phyloP scores from a whole-genome alignment of 2,329 filamentous ascomycete species.

The Diaporthe sp. region DNA sequence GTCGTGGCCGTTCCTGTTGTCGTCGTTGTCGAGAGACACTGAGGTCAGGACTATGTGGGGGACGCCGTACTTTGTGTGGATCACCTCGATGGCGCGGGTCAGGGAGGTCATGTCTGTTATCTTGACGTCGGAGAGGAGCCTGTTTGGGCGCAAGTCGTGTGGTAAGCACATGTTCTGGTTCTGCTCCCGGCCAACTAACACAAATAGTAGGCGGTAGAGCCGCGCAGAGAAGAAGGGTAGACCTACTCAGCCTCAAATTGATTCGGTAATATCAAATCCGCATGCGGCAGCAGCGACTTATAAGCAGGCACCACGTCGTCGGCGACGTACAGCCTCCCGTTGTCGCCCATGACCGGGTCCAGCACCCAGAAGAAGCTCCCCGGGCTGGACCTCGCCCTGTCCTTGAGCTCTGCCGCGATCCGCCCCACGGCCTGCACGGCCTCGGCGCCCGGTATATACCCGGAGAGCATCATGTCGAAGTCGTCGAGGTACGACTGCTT shows the following conservation, averaged over 20 bases:
- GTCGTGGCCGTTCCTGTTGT: background rate
- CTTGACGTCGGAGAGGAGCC: conserved; percentile 85
- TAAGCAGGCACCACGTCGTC: conserved; percentile 94
- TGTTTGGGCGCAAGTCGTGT: conserved; percentile 51
- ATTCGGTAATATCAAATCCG: conserved; percentile 94
- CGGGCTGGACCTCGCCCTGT: conserved; percentile 70
- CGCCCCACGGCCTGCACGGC: conserved; percentile 86
- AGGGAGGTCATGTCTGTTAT: conserved; percentile 83
- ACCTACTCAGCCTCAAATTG: conserved; percentile 96
- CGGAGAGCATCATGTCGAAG: conserved; percentile 95
- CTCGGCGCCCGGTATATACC: conserved; percentile 90
- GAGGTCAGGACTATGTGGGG: conserved; percentile 96
- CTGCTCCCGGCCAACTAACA: conserved; percentile 11
- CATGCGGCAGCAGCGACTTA: conserved; percentile 80
- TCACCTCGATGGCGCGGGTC: conserved; percentile 77
- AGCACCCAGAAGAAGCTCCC: conserved; percentile 96
- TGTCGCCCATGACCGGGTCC: conserved; percentile 98
- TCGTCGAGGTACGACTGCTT: conserved; percentile 86
- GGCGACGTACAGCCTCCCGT: conserved; percentile 90
- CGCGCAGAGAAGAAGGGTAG: background rate
- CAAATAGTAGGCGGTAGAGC: background rate
- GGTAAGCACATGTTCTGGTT: background rate
- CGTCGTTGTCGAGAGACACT: conserved; percentile 73
- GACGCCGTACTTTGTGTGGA: conserved; percentile 82
- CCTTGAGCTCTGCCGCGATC: conserved; percentile 85